Conservation (phyloP, 2,329 filamentous ascomycete species). For the Westerdykella ornata region DNA sequence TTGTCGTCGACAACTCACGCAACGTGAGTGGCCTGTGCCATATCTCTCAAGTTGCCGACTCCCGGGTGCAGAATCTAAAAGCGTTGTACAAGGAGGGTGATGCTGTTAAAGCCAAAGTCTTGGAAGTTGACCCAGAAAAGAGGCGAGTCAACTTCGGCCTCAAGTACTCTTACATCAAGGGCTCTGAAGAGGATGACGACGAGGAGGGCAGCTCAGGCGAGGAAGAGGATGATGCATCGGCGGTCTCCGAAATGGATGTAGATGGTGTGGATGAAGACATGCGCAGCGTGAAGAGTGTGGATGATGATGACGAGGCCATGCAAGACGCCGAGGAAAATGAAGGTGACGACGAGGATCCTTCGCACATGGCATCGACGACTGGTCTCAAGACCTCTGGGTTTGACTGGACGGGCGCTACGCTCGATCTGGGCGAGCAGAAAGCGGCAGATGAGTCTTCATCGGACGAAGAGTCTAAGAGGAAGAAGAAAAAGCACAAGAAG, state of each 20-base stretch:
- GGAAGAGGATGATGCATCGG: slow-evolving; percentile 33
- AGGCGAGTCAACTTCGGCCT: slow-evolving; percentile 81
- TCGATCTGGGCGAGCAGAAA: slow-evolving; percentile 49
- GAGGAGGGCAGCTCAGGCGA: slow-evolving; percentile 44
- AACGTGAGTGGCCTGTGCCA: slow-evolving; percentile 94
- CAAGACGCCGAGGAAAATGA: slow-evolving; percentile 33
- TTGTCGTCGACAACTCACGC: slow-evolving; percentile 76
- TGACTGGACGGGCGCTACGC: slow-evolving; percentile 70
- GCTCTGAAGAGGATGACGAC: slow-evolving; percentile 42
- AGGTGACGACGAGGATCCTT: slow-evolving; percentile 17
- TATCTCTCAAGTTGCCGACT: slow-evolving; percentile 83
- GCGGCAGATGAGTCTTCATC: slow-evolving; percentile 48
- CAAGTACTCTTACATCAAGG: slow-evolving; percentile 84
- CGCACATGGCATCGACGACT: slow-evolving; percentile 26
- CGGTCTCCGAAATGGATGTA: slow-evolving; percentile 26
- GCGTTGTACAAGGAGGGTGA: slow-evolving; percentile 89
- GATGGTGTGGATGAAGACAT: slow-evolving; percentile 41
- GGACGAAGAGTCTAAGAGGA: slow-evolving; percentile 46
- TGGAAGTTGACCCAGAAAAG: slow-evolving; percentile 68
- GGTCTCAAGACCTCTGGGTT: slow-evolving; percentile 71
- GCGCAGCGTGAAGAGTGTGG: slow-evolving; percentile 38
- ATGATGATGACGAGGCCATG: slow-evolving; percentile 11
- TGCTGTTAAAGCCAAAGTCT: slow-evolving; percentile 81
- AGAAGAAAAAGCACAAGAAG: slow-evolving; percentile 68
- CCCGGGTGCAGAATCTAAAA: slow-evolving; percentile 71